These are phyloP conservation scores for Paramicrosporidium saccamoebae DNA, from an alignment of 371 early-diverging fungal species.

Conservation along the genomic window DNA sequence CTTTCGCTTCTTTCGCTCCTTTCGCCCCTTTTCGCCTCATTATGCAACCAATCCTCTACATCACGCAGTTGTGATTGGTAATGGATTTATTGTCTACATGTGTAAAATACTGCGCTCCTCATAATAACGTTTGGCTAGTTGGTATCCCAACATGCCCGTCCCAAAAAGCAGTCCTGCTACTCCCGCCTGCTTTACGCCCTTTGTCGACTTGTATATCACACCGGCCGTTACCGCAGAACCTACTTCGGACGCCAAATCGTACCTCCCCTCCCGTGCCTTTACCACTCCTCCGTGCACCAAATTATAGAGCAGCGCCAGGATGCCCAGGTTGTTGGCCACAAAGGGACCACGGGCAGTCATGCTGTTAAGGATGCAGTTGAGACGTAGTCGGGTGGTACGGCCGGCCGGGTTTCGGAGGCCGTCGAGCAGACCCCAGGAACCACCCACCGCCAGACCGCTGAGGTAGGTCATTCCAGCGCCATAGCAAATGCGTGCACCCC, in stretches of 20 bases:
- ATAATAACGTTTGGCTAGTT: too few species aligned
- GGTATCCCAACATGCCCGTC: too few species aligned
- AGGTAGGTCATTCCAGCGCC: constrained; percentile 49
- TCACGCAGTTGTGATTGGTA: too few species aligned
- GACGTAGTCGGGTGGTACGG: constrained; percentile 26
- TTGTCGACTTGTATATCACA: constrained; percentile 32
- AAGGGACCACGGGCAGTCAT: constrained; percentile 58
- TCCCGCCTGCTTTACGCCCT: constrained; percentile 6
- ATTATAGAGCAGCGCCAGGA: constrained; percentile 42
- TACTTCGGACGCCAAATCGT: constrained; percentile 20
- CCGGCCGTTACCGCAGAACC: constrained; percentile 38
- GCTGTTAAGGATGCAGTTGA: constrained; percentile 45
- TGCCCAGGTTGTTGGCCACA: constrained; percentile 44
- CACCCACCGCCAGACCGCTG: constrained; percentile 35
- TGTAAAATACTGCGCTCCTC: too few species aligned
- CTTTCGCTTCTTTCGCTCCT: too few species aligned
- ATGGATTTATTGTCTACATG: too few species aligned
- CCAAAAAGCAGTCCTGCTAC: constrained; percentile 5
- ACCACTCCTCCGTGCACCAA: constrained; percentile 26
- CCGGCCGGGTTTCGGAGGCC: constrained; percentile 22
- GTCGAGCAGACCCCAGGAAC: constrained; percentile 36
- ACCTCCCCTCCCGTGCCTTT: constrained; percentile 16
- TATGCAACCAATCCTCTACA: too few species aligned
- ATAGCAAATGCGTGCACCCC: too few species aligned
- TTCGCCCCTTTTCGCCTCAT: too few species aligned